A percentile compares a stretch with the other conserved stretches of the same genome.
Evolutionary conservation across 2,329 filamentous ascomycete species (phyloP).

Genomic region (Chrysoporthe austroafricana): DNA sequence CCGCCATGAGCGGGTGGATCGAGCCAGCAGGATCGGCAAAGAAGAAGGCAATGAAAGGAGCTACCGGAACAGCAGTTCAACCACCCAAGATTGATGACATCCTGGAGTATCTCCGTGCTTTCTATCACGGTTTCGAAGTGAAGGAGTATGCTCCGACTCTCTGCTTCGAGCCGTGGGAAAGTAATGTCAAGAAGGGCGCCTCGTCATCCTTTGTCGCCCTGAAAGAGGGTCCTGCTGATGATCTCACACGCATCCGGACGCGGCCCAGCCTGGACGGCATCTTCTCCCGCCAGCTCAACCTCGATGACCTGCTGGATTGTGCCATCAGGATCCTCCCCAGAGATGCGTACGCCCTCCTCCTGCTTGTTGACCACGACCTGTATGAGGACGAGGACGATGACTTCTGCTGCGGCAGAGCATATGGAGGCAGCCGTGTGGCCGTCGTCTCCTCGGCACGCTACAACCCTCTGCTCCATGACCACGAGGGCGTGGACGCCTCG

Average conservation of each 20-base stretch:
- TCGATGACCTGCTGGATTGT: slow-evolving; percentile 64
- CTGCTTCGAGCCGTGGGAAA: slow-evolving; percentile 54
- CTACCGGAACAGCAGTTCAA: slow-evolving; percentile 45
- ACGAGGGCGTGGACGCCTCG: slow-evolving; percentile 42
- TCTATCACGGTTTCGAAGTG: slow-evolving; percentile 59
- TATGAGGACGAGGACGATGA: slow-evolving; percentile 69
- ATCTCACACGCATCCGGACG: slow-evolving; percentile 51
- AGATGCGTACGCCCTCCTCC: slow-evolving; percentile 62
- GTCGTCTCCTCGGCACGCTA: slow-evolving; percentile 68
- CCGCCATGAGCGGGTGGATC: slow-evolving; percentile 49
- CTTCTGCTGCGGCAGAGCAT: slow-evolving; percentile 69
- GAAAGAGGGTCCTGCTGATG: slow-evolving; percentile 34
- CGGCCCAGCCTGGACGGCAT: slow-evolving; percentile 51
- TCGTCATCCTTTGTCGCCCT: slow-evolving; percentile 51
- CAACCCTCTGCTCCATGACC: slow-evolving; percentile 52
- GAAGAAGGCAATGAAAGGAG: slow-evolving; percentile 42
- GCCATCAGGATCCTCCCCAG: slow-evolving; percentile 55
- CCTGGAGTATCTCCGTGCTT: slow-evolving; percentile 45
- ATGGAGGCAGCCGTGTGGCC: slow-evolving; percentile 64
- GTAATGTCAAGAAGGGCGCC: slow-evolving; percentile 29
- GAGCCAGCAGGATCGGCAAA: slow-evolving; percentile 42
- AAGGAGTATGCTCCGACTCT: slow-evolving; percentile 46
- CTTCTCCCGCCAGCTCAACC: slow-evolving; percentile 58
- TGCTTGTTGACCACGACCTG: slow-evolving; percentile 65
- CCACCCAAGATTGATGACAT: slow-evolving; percentile 38